phyloP scores from a whole-genome alignment of 2,329 filamentous ascomycete genomes.

The Diaporthe ampelina region DNA sequence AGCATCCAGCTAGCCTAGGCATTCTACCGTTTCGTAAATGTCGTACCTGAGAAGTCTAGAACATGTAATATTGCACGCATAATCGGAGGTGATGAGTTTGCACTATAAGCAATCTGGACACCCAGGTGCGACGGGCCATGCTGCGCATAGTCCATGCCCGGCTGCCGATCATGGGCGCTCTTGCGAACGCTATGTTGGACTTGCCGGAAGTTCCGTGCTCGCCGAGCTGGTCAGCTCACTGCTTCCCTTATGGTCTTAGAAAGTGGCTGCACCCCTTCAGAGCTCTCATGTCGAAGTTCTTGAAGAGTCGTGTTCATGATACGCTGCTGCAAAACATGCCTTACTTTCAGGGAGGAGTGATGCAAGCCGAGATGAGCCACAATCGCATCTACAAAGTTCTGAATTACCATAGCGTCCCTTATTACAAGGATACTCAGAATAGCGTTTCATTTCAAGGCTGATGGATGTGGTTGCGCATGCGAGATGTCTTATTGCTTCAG shows the following conservation, averaged over 20 bases:
- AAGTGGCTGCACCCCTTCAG: constrained; percentile 37
- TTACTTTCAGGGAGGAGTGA: constrained; percentile 40
- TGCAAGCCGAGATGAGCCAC: constrained; percentile 33
- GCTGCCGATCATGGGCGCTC: too few species aligned
- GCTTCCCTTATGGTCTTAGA: constrained; percentile 6
- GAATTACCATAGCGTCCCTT: too few species aligned
- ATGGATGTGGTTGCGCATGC: too few species aligned
- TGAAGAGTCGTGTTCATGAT: constrained; percentile 39
- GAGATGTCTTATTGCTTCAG: too few species aligned
- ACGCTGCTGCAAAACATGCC: constrained; percentile 32
- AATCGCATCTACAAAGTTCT: too few species aligned
- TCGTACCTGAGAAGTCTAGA: background rate
- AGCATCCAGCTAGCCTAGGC: background rate
- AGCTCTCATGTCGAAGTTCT: constrained; percentile 39
- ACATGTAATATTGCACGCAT: background rate
- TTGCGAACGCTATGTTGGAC: background rate
- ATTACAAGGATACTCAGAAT: too few species aligned
- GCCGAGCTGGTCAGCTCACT: too few species aligned
- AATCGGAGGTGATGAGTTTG: background rate
- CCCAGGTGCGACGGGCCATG: background rate
- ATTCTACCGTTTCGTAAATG: too few species aligned
- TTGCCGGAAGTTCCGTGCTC: too few species aligned
- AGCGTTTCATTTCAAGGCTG: too few species aligned
- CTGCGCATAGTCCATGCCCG: background rate
- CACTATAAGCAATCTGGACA: background rate